Evolutionary conservation across 2,329 filamentous ascomycete genomes (phyloP).

Genomic region (Achaetomium macrosporum): DNA sequence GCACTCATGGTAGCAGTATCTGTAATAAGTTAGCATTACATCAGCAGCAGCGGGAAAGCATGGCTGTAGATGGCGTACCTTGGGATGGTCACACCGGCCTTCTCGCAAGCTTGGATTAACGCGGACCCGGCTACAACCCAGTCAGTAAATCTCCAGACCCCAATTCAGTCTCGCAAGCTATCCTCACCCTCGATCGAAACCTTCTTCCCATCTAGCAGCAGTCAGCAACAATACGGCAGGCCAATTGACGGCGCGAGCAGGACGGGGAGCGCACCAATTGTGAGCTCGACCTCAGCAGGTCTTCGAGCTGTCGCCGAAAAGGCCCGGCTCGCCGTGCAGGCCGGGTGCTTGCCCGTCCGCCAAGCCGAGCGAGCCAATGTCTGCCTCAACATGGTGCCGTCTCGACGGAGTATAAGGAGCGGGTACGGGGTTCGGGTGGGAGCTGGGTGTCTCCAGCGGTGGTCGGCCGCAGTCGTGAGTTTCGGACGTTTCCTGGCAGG

Average conservation of each 20-base stretch:
- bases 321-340: conserved; percentile 60
- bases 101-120: conserved; percentile 98
- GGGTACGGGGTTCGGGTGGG: conserved; percentile 20
- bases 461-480: conserved; percentile 18
- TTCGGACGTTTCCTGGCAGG: conserved; percentile 13
- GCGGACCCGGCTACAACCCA: conserved; percentile 75
- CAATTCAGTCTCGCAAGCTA: conserved; percentile 10
- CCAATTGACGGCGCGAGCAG: conserved; percentile 26
- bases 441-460: conserved; percentile 18
- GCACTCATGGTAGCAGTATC: conserved; percentile 99
- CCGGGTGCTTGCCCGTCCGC: conserved; percentile 53
- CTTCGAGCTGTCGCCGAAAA: conserved; percentile 77
- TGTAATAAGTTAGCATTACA: conserved; percentile 37
- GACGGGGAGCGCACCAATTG: conserved; percentile 63
- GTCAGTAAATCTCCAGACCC: conserved; percentile 19
- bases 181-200: conserved; percentile 69
- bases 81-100: conserved; percentile 84
- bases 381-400: conserved; percentile 64
- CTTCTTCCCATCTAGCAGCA: conserved; percentile 80
- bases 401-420: conserved; percentile 45
- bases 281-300: conserved; percentile 91
- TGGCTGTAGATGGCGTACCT: conserved; percentile 49
- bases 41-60: background rate
- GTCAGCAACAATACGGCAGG: conserved; percentile 16
- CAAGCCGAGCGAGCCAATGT: conserved; percentile 62